phyloP scores from a whole-genome alignment of 1,139 yeast species.

The Wickerhamomyces sp. region DNA sequence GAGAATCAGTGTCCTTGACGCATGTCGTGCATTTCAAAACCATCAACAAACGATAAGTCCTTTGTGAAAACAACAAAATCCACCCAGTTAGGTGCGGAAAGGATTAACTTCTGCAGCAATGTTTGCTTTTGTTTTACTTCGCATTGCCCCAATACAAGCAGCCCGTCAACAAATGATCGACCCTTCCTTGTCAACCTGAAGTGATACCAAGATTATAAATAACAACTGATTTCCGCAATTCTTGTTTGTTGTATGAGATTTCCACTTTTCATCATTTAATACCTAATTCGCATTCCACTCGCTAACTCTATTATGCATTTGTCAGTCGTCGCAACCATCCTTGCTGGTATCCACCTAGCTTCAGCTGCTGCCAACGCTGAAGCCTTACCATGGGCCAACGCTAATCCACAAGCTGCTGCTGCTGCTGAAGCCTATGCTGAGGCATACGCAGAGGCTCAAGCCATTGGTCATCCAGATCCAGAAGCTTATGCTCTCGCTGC shows the following conservation, averaged over 20 bases:
- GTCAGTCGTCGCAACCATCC: constrained; percentile 5
- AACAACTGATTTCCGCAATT: background rate
- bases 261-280: background rate
- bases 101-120: too few species aligned
- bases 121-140: too few species aligned
- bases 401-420: constrained; percentile 11
- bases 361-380: constrained; percentile 7
- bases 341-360: constrained; percentile 9
- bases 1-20: background rate
- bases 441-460: constrained; percentile 14
- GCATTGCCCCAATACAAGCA: too few species aligned
- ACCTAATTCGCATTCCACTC: constrained; percentile 2
- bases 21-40: background rate
- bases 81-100: too few species aligned
- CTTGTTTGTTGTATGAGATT: background rate
- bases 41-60: background rate
- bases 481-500: constrained; percentile 15
- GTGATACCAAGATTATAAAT: background rate
- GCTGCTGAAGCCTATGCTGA: constrained; percentile 15
- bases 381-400: constrained; percentile 12
- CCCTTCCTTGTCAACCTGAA: too few species aligned
- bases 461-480: constrained; percentile 15
- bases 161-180: too few species aligned
- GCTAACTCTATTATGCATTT: constrained; percentile 8
- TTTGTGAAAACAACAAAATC: too few species aligned